These are phyloP conservation scores for Colletotrichum australisinense DNA, from an alignment of 2,329 filamentous ascomycete genomes.

Conservation along the genomic window DNA sequence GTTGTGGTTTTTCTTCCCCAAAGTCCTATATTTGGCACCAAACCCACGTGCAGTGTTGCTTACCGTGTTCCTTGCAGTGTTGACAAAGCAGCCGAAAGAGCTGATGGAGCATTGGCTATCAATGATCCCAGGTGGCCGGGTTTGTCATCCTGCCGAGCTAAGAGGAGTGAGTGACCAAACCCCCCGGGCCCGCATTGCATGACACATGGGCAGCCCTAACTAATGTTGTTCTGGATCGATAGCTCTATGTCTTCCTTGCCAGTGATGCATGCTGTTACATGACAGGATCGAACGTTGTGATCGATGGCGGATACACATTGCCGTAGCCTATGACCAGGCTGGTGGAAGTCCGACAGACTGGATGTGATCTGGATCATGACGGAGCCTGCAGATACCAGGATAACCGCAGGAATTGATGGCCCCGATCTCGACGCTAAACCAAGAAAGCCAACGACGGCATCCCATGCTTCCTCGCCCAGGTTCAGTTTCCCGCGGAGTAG, in stretches of 20 bases:
- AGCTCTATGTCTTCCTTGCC: not conserved
- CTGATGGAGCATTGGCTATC: not conserved
- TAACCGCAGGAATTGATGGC: not conserved
- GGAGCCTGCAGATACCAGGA: not conserved
- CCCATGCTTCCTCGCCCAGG: not conserved
- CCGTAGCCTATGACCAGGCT: not conserved
- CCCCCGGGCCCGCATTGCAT: not conserved
- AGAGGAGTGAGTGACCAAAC: not conserved
- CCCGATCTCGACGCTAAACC: not conserved
- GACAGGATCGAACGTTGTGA: not conserved
- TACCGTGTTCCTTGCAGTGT: not conserved
- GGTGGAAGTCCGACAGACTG: not conserved
- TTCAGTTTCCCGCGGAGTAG: not conserved
- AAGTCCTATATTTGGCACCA: not conserved
- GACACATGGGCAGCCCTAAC: not conserved
- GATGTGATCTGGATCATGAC: not conserved
- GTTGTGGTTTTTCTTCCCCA: not conserved
- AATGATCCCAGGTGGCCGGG: not conserved
- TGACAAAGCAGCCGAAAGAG: not conserved
- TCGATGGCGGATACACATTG: not conserved
- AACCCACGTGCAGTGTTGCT: not conserved
- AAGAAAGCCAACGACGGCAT: not conserved
- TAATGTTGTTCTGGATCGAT: not conserved
- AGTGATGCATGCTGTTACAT: not conserved
- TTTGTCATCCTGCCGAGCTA: slow-evolving; percentile 1